Evolutionary conservation across 345 rosid species (phyloP).

Genomic region (Eucalyptus brandiana): DNA sequence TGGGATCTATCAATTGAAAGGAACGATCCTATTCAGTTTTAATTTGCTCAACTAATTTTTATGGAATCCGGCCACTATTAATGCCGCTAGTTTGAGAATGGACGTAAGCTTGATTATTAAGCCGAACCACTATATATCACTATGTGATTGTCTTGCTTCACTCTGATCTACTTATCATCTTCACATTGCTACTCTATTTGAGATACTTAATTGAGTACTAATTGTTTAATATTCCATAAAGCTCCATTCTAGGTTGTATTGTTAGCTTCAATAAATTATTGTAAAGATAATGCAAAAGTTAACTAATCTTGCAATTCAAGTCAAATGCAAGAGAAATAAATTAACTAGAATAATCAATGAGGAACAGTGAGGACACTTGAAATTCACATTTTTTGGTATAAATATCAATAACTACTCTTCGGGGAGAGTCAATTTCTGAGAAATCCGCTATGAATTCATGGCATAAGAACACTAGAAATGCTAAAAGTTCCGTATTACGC

Average conservation of each 20-base stretch:
- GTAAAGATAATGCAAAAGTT: neutral
- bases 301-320: neutral
- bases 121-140: accelerated
- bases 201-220: neutral
- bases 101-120: neutral
- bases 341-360: neutral
- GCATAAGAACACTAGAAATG: no score
- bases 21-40: no score
- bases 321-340: neutral
- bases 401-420: neutral
- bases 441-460: neutral
- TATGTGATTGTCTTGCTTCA: neutral
- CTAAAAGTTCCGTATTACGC: accelerated
- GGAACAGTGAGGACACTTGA: neutral
- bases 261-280: neutral
- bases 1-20: neutral
- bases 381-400: neutral
- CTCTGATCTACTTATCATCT: neutral
- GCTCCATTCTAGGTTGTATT: neutral
- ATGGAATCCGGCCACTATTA: neutral
- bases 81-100: accelerated
- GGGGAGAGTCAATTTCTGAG: neutral
- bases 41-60: neutral
- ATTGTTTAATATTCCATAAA: neutral
- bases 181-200: no score